Conservation (phyloP, 1,139 yeast species). For the Blastobotrys illinoisensis region DNA sequence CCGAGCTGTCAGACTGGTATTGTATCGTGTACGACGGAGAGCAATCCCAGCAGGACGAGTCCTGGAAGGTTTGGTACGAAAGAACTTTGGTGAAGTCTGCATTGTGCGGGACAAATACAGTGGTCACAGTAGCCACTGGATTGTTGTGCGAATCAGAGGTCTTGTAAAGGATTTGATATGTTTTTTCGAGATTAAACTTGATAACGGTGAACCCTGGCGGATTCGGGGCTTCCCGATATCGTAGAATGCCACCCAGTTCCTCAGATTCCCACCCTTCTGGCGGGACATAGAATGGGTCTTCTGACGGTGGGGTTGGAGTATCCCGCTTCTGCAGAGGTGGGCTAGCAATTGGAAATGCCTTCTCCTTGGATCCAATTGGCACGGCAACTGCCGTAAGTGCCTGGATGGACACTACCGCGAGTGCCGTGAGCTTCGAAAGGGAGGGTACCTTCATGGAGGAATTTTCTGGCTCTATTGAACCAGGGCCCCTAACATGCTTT, state of each 20-base stretch:
- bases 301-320: constrained; percentile 11
- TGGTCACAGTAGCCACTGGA: constrained; percentile 26
- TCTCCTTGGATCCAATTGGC: not conserved
- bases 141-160: constrained; percentile 25
- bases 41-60: constrained; percentile 25
- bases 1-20: constrained; percentile 5
- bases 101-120: constrained; percentile 24
- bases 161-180: constrained; percentile 25
- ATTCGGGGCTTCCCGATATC: constrained; percentile 13
- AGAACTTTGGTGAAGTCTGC: constrained; percentile 18
- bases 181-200: constrained; percentile 7
- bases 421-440: not conserved
- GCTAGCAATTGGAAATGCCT: not conserved
- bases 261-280: constrained; percentile 17
- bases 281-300: constrained; percentile 22
- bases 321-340: not conserved
- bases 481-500: not conserved
- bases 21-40: constrained; percentile 27
- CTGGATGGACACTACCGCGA: not conserved
- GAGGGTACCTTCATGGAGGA: not conserved
- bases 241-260: constrained; percentile 17
- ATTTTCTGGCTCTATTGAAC: not conserved
- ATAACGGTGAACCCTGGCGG: constrained; percentile 12
- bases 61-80: constrained; percentile 28
- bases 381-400: not conserved